Evolutionary conservation across 2,329 filamentous ascomycete genomes (phyloP), one percentile per base, ranked within the genome.

Genomic region (Aspergillus brunneoviolaceus): DNA sequence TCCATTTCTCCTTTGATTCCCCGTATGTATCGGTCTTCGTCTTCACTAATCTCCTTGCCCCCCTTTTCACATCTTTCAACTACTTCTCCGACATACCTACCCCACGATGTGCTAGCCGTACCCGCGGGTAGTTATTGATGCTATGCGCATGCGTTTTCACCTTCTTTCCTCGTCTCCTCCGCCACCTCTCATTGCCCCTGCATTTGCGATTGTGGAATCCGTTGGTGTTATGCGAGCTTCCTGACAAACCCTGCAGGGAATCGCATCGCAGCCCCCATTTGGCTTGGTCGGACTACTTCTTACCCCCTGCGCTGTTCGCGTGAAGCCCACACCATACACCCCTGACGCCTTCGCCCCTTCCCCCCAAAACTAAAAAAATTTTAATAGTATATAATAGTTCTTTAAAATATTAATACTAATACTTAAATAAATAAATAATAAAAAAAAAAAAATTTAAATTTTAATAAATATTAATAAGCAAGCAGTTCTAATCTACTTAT

Each of bases 231-330:
- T n/a, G 39, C 14, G 16, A 45, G 39, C 16, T 19, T 19, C 14
- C 39, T 45, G 39, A 45, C 16, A n/a, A 35, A 45, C n/a, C 2
- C 39, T 45, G 39, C 39, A 45, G 39, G 39, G 16, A 45, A 45
- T 7, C 39, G 39, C 39, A 45, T 45, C 16, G 39, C 39, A 45
- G 14, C 39, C 33, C 33, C 33, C 27, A 9, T 45, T 52, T 61
- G 49, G 57, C 21, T 51, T 53, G 52, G 31, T 57, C 53, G 48
- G 42, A 48, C n/a, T 57, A 25, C 55, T 45, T 35, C 51, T 42
- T 21, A 52, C 21, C n/a, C 49, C 31, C 47, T 53, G 49, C 48
- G 47, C 45, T 25, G 25, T 29, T 33, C 49, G 27, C 52, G 33
- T 35, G 33, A 35, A 16, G 33, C 33, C 33, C 33, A 35, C 11